Evolutionary conservation across 805 yeast genomes (phyloP), one percentile per base, ranked within the genome.

Genomic region (Saccharomycopsis babjevae): DNA sequence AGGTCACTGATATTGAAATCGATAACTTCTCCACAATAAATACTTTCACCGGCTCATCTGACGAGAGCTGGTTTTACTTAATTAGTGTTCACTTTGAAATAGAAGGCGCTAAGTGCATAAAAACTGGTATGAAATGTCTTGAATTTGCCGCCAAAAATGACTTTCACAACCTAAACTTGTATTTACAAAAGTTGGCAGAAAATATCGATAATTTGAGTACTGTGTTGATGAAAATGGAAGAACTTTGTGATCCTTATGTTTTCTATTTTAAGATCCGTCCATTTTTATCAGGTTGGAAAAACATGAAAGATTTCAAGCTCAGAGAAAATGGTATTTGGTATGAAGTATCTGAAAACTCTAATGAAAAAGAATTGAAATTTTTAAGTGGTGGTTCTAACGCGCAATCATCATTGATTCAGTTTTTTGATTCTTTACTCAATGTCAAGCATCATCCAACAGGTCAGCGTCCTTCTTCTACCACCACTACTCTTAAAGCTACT

Each of bases 181-280:
- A 77, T 54, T 74, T 92, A 58, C 88, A 88, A 69, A 71, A 68
- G 42, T 72, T 92, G 59, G 96, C 97, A 1, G 88, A 86, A 70
- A 73, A 80, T 46, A 86, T 92, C 58, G 96, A 89, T 69, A 75
- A 77, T 62, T 75, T 93, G 66, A 94, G 91, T 15, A 77, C 86
- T 2, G 79, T 88, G 1, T 74, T 93, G 66, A 82, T 85, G 82
- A 79, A 81, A 67, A 88, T 92, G 94, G 91, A 88, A 68, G 96
- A 92, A 66, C 87, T 87, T 87, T 89, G 97, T 72, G 97, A 91
- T 69, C 97, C 98, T 2, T 96, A 90, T 70, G 85, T 88, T 3
- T 92, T 93, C 71, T 92, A 89, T 72, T 88, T 81, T 75, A 81
- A 93, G 63, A 80, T 92, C 55, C 79, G 98, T 68, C 97, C 97